Evolutionary conservation across 2,329 filamentous ascomycete genomes (phyloP).

Genomic region (Penicillium crustosum): DNA sequence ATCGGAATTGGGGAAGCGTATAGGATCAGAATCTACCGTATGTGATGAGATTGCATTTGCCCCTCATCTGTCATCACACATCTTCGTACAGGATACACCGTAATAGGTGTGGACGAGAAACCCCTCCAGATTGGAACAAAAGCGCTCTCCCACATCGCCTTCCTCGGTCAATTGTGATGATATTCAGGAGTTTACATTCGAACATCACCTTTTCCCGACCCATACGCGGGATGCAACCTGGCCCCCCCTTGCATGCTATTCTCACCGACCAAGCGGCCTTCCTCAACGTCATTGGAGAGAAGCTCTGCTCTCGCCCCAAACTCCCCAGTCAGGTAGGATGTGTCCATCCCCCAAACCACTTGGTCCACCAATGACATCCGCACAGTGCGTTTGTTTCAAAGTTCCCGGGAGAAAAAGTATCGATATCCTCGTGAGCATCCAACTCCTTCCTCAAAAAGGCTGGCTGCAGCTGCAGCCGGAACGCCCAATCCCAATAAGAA

Average conservation of each 20-base stretch:
- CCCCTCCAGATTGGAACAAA: not conserved
- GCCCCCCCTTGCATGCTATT: constrained; percentile 21
- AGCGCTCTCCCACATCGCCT: not conserved
- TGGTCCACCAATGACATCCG: not conserved
- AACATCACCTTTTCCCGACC: constrained; percentile 7
- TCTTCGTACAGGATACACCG: not conserved
- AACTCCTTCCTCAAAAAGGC: not conserved
- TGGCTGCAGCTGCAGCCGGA: not conserved
- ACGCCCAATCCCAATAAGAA: not conserved
- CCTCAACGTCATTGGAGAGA: constrained; percentile 12
- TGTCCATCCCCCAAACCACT: not conserved
- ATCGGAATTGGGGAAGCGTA: constrained; percentile 18
- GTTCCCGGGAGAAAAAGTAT: not conserved
- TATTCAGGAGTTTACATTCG: constrained; percentile 12
- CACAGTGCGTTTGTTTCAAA: not conserved
- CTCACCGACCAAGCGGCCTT: constrained; percentile 9
- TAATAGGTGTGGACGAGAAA: not conserved
- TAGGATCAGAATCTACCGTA: constrained; percentile 6
- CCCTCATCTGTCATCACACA: constrained; percentile 22
- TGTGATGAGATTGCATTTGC: constrained; percentile 21
- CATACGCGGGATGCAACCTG: constrained; percentile 15
- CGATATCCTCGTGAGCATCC: constrained; percentile 1
- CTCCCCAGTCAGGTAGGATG: not conserved
- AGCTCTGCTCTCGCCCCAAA: constrained; percentile 3
- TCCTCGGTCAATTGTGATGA: not conserved